These are phyloP conservation scores for Metschnikowia dekortorum DNA, from an alignment of 805 yeast genomes.

Conservation along the genomic window DNA sequence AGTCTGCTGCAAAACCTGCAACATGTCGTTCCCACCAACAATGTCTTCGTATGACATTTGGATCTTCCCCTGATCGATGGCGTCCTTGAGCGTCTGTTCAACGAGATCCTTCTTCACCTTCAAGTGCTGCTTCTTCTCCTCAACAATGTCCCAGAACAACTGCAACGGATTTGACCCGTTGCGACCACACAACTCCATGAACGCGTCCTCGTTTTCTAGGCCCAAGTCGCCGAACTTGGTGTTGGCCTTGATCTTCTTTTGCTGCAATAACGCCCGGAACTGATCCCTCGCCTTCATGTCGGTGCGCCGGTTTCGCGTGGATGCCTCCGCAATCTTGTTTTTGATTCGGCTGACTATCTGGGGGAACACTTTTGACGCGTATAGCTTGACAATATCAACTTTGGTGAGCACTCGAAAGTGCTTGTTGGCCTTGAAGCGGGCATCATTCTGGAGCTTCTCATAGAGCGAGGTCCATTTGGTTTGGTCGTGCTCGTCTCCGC, in stretches of 20 bases:
- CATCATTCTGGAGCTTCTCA: slow-evolving; percentile 36
- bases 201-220: slow-evolving; percentile 53
- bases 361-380: slow-evolving; percentile 36
- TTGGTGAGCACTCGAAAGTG: slow-evolving; percentile 50
- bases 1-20: slow-evolving; percentile 14
- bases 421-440: slow-evolving; percentile 55
- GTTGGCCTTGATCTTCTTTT: slow-evolving; percentile 41
- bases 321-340: slow-evolving; percentile 19
- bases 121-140: slow-evolving; percentile 52
- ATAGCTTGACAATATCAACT: slow-evolving; percentile 57
- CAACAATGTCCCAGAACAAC: slow-evolving; percentile 68
- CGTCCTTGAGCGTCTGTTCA: slow-evolving; percentile 44
- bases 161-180: slow-evolving; percentile 76
- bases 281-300: slow-evolving; percentile 67
- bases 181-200: slow-evolving; percentile 62
- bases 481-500: slow-evolving; percentile 22
- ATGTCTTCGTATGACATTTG: slow-evolving; percentile 17
- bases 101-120: slow-evolving; percentile 58
- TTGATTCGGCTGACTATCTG: slow-evolving; percentile 18
- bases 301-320: slow-evolving; percentile 42
- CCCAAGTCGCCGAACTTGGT: slow-evolving; percentile 56
- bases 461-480: slow-evolving; percentile 38
- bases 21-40: slow-evolving; percentile 18
- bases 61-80: slow-evolving; percentile 5
- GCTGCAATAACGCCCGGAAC: slow-evolving; percentile 46